Conservation (phyloP, 768 basidiomycete species). For the Crassisporium funariophilum region DNA sequence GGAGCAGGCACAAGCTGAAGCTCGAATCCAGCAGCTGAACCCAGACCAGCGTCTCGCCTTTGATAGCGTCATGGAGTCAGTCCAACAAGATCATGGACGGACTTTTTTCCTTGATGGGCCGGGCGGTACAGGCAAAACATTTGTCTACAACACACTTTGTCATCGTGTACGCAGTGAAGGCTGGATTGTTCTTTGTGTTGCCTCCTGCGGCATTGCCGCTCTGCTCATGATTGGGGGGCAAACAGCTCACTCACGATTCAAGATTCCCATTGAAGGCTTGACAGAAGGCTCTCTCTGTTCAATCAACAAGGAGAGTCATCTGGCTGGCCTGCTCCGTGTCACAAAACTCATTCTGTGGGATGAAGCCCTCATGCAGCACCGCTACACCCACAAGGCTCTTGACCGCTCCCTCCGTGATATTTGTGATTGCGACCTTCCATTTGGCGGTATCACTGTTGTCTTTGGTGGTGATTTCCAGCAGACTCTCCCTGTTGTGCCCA, state of each 20-base stretch:
- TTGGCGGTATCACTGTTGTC: constrained; percentile 47
- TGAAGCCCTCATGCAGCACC: no score
- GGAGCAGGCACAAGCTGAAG: neutral
- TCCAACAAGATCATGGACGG: constrained; percentile 19
- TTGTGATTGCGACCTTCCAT: constrained; percentile 25
- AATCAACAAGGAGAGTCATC: no score
- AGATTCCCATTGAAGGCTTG: constrained; percentile 37
- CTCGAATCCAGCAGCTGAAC: constrained; percentile 8
- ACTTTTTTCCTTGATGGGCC: constrained; percentile 45
- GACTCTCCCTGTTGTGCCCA: constrained; percentile 43
- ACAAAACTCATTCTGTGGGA: no score
- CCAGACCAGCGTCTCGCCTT: constrained; percentile 29
- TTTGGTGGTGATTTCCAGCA: constrained; percentile 55
- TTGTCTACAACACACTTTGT: constrained; percentile 40
- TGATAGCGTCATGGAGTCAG: constrained; percentile 29
- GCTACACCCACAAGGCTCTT: constrained; percentile 34
- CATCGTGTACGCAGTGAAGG: constrained; percentile 27
- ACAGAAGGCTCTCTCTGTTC: no score
- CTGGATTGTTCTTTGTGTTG: constrained; percentile 45
- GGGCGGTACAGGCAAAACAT: constrained; percentile 51
- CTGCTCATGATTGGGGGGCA: constrained; percentile 44
- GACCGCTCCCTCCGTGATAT: constrained; percentile 41
- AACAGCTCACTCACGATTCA: constrained; percentile 51
- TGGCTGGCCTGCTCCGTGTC: no score
- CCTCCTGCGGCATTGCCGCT: constrained; percentile 53